phyloP scores from a whole-genome alignment of 805 yeast species.

The Starmerella scarabaei region DNA sequence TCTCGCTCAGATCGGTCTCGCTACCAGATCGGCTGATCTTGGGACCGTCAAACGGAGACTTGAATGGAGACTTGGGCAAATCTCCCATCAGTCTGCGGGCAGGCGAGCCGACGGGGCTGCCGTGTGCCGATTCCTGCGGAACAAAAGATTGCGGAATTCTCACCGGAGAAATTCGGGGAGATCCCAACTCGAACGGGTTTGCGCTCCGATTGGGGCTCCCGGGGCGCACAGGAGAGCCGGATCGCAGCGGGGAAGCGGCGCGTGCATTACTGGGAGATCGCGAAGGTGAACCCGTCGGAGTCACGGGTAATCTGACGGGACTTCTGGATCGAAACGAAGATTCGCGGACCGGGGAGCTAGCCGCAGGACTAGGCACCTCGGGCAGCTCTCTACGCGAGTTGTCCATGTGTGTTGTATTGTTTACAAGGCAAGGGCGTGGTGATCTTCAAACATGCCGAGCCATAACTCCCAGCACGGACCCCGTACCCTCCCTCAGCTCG shows the following conservation, averaged over 20 bases:
- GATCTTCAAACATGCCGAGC: no score
- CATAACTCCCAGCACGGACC: no score
- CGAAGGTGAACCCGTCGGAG: background rate
- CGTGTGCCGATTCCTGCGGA: conserved; percentile 9
- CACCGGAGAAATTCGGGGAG: conserved; percentile 18
- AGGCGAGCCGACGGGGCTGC: conserved; percentile 18
- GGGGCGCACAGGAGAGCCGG: background rate
- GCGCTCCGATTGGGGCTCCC: conserved; percentile 6
- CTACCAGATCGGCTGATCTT: no score
- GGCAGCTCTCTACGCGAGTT: conserved; percentile 14
- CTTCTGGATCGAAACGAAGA: background rate
- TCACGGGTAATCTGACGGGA: background rate
- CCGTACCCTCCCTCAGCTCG: no score
- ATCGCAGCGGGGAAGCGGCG: conserved; percentile 1
- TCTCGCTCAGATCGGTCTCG: background rate
- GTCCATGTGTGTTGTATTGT: conserved; percentile 7
- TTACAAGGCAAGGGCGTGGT: background rate
- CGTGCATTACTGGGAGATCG: background rate
- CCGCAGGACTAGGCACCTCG: conserved; percentile 15
- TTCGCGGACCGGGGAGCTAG: conserved; percentile 12
- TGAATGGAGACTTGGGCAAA: background rate
- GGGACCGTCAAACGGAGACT: background rate
- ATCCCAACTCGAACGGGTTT: conserved; percentile 17
- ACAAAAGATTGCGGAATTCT: conserved; percentile 11
- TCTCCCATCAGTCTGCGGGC: conserved; percentile 14